Conservation (phyloP, 2,329 filamentous ascomycete genomes). For the Calonectria leucothoes region DNA sequence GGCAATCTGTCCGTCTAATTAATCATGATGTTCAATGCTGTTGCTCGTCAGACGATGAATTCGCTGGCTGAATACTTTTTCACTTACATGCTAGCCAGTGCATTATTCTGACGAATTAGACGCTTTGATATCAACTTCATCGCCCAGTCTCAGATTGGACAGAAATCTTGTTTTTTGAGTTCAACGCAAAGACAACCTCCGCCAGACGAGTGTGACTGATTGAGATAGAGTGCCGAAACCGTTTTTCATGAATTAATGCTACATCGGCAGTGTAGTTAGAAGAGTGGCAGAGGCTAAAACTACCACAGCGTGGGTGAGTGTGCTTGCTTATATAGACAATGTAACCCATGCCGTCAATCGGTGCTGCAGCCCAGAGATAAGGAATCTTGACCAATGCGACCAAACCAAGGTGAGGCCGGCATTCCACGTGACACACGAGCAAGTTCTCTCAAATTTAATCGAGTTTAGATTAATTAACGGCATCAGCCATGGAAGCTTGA, state of each 20-base stretch:
- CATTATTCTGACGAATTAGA: neutral
- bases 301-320: neutral
- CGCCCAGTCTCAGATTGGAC: neutral
- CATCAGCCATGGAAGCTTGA: neutral
- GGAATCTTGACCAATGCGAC: neutral
- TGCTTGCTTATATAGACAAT: neutral
- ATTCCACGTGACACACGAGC: neutral
- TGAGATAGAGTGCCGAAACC: slow-evolving; percentile 1
- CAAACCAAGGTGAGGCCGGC: neutral
- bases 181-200: neutral
- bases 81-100: neutral
- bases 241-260: neutral
- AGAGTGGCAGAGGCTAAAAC: neutral
- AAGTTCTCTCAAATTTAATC: neutral
- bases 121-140: neutral
- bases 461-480: neutral
- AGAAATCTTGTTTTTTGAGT: neutral
- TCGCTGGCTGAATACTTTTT: too few species aligned
- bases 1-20: neutral
- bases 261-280: neutral
- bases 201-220: neutral
- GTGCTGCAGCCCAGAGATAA: neutral
- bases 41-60: neutral
- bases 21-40: slow-evolving; percentile 5
- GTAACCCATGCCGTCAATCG: neutral